These are phyloP conservation scores for Citrullus colocynthis DNA, from an alignment of 306 rosid species.

Conservation along the genomic window DNA sequence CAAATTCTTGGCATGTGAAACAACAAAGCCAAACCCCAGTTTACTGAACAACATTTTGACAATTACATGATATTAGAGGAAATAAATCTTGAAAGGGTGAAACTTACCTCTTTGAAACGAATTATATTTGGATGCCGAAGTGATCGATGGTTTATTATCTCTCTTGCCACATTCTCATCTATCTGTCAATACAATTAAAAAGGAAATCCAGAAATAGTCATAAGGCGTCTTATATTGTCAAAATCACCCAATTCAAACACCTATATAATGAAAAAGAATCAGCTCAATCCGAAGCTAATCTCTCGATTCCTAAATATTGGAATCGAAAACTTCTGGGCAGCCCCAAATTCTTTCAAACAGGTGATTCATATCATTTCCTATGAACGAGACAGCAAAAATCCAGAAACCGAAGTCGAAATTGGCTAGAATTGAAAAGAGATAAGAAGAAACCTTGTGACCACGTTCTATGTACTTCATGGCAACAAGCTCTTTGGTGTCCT, in stretches of 20 bases:
- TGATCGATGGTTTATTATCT: conserved; percentile 10
- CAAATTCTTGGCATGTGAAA: background rate
- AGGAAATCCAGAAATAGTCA: background rate
- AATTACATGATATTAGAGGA: background rate
- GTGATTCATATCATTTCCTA: background rate
- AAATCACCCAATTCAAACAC: background rate
- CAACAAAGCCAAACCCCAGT: background rate
- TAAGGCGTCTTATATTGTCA: background rate
- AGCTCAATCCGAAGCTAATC: background rate
- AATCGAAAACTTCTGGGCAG: background rate
- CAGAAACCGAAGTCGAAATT: background rate
- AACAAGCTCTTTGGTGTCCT: conserved; percentile 6
- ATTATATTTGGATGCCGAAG: conserved; percentile 5
- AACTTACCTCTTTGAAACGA: conserved; percentile 11
- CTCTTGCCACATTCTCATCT: conserved; percentile 13
- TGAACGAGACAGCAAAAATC: background rate
- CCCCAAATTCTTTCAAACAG: background rate
- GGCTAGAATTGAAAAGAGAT: background rate
- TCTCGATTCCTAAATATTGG: background rate
- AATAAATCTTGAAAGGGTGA: background rate
- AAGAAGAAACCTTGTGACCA: background rate
- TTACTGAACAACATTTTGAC: background rate
- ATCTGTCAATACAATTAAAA: background rate
- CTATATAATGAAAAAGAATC: background rate
- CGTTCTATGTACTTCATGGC: conserved; percentile 12